These are phyloP conservation scores for Breviolum minutum DNA, from an alignment of 73 alveolate species.

Conservation along the genomic window DNA sequence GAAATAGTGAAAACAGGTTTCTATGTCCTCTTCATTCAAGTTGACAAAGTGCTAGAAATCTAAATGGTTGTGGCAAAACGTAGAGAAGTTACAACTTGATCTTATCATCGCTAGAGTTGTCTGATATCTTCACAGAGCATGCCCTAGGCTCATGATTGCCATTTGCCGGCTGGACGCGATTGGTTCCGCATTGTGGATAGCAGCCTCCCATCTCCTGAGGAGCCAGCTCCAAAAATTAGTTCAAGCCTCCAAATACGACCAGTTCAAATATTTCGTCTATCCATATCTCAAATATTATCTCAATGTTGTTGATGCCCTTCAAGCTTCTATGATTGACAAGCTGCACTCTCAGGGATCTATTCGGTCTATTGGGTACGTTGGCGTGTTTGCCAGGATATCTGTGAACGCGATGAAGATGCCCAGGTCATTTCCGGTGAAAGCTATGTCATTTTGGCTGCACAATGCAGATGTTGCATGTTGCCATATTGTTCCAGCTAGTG, in stretches of 20 bases:
- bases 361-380: background rate
- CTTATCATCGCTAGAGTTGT: too few relatives aligned
- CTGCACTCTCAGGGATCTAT: background rate
- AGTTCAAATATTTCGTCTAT: too few relatives aligned
- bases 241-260: background rate
- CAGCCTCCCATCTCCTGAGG: constrained; percentile 73
- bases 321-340: background rate
- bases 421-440: constrained; percentile 70
- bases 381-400: constrained; percentile 13
- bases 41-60: too few relatives aligned
- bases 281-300: too few relatives aligned
- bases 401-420: constrained; percentile 62
- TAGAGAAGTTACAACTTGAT: too few relatives aligned
- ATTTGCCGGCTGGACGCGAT: constrained; percentile 43
- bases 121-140: too few relatives aligned
- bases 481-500: too few relatives aligned
- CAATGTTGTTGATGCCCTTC: background rate
- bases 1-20: too few relatives aligned
- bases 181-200: constrained; percentile 77
- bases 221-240: background rate
- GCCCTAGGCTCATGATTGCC: constrained; percentile 64
- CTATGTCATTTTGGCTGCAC: background rate
- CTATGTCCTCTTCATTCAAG: too few relatives aligned
- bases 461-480: too few relatives aligned
- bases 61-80: too few relatives aligned